Evolutionary conservation across 257 asterid genomes (phyloP).

Genomic region (Nicotiana sylvestris): DNA sequence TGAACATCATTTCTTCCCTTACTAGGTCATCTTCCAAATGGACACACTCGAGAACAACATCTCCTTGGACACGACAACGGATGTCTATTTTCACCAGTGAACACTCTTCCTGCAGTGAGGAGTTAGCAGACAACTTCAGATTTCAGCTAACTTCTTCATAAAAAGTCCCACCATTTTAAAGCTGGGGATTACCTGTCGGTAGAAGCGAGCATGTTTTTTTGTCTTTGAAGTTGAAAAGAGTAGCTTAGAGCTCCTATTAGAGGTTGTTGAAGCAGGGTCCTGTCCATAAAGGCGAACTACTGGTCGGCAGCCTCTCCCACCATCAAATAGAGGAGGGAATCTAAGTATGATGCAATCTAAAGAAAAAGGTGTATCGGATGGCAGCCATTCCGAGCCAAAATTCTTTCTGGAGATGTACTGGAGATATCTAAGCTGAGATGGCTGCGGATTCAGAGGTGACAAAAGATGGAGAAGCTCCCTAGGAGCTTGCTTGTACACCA

Average conservation of each 20-base stretch:
- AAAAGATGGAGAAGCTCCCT: constrained; percentile 91
- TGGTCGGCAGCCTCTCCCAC: constrained; percentile 87
- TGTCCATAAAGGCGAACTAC: constrained; percentile 88
- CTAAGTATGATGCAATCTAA: constrained; percentile 79
- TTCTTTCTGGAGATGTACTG: constrained; percentile 84
- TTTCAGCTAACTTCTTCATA: constrained; percentile 10
- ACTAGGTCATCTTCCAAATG: constrained; percentile 82
- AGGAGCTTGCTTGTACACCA: constrained; percentile 99
- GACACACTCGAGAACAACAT: constrained; percentile 87
- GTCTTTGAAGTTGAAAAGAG: constrained; percentile 65
- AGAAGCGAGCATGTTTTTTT: constrained; percentile 52
- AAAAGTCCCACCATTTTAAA: constrained; percentile 20
- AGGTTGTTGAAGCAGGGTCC: constrained; percentile 65
- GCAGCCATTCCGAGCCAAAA: constrained; percentile 85
- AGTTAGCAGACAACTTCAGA: constrained; percentile 23
- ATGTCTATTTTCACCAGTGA: constrained; percentile 76
- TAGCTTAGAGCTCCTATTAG: constrained; percentile 85
- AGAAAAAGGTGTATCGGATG: constrained; percentile 79
- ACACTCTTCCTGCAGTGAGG: constrained; percentile 79
- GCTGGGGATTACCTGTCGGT: constrained; percentile 57
- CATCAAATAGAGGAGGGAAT: constrained; percentile 60
- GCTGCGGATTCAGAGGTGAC: constrained; percentile 95
- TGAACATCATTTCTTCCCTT: constrained; percentile 84
- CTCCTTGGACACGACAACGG: constrained; percentile 76
- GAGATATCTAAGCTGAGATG: constrained; percentile 97